These are phyloP conservation scores for Hericium rajendrae DNA, from an alignment of 768 basidiomycete species.

Conservation along the genomic window DNA sequence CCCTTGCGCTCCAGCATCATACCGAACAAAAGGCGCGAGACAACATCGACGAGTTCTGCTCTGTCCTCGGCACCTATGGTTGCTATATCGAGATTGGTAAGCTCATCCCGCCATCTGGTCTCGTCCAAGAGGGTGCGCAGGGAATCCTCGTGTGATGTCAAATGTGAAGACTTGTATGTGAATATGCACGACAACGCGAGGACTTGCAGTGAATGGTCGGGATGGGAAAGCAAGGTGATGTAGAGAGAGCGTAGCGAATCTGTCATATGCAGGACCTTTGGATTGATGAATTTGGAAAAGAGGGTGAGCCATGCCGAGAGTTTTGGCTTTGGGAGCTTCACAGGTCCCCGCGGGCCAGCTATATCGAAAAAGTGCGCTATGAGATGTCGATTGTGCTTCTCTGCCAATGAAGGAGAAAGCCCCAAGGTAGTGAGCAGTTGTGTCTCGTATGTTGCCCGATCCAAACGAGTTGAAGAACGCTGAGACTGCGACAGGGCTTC, in stretches of 20 bases:
- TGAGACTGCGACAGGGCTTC: conserved; percentile 25
- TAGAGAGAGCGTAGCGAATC: conserved; percentile 59
- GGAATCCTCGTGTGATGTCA: conserved; percentile 49
- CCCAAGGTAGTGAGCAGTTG: conserved; percentile 68
- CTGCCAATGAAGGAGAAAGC: conserved; percentile 62
- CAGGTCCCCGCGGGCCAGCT: conserved; percentile 28
- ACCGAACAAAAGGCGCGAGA: conserved; percentile 78
- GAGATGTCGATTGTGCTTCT: conserved; percentile 82
- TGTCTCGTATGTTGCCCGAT: conserved; percentile 64
- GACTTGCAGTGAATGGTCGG: conserved; percentile 70
- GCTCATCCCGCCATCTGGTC: conserved; percentile 80
- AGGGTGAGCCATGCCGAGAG: conserved; percentile 73
- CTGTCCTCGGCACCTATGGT: conserved; percentile 49
- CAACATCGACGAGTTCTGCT: conserved; percentile 52
- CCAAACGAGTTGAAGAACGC: conserved; percentile 47
- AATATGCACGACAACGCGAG: conserved; percentile 70
- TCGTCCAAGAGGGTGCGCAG: conserved; percentile 72
- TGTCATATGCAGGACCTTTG: conserved; percentile 74
- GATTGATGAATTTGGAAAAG: conserved; percentile 86
- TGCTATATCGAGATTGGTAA: conserved; percentile 59
- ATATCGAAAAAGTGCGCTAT: conserved; percentile 69
- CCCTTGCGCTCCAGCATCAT: conserved; percentile 77
- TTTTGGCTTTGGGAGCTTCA: conserved; percentile 47
- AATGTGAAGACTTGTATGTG: conserved; percentile 64
- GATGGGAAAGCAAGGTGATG: conserved; percentile 69